phyloP scores from a whole-genome alignment of 78 protist genomes.

The Dictyostelium firmibasis region DNA sequence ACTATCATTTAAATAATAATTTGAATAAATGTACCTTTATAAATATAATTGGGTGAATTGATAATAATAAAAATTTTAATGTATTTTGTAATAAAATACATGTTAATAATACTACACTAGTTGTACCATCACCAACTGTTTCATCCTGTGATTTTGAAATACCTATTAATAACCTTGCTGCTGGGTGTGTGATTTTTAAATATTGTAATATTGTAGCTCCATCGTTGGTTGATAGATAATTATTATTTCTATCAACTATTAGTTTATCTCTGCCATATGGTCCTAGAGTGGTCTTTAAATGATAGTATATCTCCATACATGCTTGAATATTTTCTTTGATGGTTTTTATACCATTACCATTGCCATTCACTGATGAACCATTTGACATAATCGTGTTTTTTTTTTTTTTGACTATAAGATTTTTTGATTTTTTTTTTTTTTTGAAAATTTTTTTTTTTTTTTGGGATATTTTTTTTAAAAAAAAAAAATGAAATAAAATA shows the following conservation, averaged over 20 bases:
- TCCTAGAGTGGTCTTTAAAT: conserved; percentile 42
- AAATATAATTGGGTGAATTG: conserved; percentile 37
- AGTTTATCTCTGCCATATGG: conserved; percentile 73
- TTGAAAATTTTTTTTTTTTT: too few species aligned
- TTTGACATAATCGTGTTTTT: not conserved
- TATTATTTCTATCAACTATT: conserved; percentile 12
- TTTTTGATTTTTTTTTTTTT: not conserved
- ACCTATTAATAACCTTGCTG: conserved; percentile 23
- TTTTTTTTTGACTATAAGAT: not conserved
- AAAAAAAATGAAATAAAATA: too few species aligned
- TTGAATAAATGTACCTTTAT: not conserved
- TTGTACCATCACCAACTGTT: conserved; percentile 76
- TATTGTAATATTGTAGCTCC: conserved; percentile 58
- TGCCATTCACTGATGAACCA: not conserved
- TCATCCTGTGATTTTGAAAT: conserved; percentile 44
- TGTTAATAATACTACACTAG: conserved; percentile 47
- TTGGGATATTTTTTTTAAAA: too few species aligned
- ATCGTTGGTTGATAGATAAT: conserved; percentile 47
- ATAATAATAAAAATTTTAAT: not conserved
- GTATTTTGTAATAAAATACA: conserved; percentile 24
- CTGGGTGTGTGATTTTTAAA: conserved; percentile 33
- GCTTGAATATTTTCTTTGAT: conserved; percentile 20
- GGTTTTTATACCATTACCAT: not conserved
- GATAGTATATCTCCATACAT: not conserved
- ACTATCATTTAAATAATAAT: not conserved